Evolutionary conservation across 768 basidiomycete genomes (phyloP).

Genomic region (Melanogaster broomeanus): DNA sequence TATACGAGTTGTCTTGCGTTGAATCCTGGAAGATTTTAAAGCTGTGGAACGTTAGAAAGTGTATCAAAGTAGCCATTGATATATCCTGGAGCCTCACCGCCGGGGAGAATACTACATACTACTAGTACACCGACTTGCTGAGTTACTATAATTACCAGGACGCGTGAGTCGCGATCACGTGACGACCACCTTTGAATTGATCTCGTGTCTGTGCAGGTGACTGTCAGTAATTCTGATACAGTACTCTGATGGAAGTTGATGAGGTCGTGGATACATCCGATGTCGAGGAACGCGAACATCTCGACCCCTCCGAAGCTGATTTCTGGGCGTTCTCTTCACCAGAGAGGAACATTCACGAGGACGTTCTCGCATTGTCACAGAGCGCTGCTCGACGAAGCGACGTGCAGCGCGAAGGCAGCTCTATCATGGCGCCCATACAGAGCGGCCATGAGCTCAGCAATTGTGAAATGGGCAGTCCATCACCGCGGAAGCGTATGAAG

Average conservation of each 20-base stretch:
- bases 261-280: slow-evolving; percentile 67
- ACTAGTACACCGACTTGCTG: too few species aligned
- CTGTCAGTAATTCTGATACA: neutral
- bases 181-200: neutral
- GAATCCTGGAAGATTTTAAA: too few species aligned
- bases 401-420: neutral
- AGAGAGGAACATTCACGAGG: neutral
- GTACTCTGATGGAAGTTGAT: slow-evolving; percentile 34
- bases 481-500: slow-evolving; percentile 42
- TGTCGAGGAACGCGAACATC: slow-evolving; percentile 54
- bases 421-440: neutral
- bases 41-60: too few species aligned
- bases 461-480: slow-evolving; percentile 11
- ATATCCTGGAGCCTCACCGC: too few species aligned
- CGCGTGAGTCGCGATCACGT: neutral
- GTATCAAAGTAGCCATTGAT: too few species aligned
- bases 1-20: too few species aligned
- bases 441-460: slow-evolving; percentile 5
- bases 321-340: neutral
- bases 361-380: slow-evolving; percentile 2
- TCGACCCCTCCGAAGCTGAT: slow-evolving; percentile 23
- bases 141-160: too few species aligned
- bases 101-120: too few species aligned
- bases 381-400: neutral
- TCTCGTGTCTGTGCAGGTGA: neutral